phyloP scores from a whole-genome alignment of 2,329 filamentous ascomycete species.

The Dactylellina parvicollis region DNA sequence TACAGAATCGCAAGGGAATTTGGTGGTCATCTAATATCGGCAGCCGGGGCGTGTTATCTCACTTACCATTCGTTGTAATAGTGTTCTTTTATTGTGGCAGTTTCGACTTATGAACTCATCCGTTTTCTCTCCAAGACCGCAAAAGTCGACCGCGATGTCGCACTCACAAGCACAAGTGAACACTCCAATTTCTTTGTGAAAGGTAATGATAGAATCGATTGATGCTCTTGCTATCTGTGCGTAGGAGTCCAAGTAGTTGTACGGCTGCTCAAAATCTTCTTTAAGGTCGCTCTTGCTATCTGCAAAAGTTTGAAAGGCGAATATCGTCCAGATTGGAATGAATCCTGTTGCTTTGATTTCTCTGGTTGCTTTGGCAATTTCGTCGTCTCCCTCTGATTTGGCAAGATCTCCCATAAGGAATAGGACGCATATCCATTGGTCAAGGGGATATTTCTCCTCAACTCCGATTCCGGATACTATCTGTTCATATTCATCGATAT shows the following conservation, averaged over 20 bases:
- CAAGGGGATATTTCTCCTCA: neutral
- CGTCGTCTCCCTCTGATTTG: neutral
- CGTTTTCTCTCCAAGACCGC: neutral
- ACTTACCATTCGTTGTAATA: neutral
- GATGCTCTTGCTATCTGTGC: neutral
- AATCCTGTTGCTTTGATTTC: neutral
- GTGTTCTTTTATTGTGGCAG: neutral
- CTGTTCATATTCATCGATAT: neutral
- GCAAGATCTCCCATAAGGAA: neutral
- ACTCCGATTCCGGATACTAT: neutral
- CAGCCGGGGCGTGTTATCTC: neutral
- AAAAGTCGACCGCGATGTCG: neutral
- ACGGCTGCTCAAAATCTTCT: neutral
- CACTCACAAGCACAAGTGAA: neutral
- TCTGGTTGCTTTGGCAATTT: neutral
- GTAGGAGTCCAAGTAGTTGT: neutral
- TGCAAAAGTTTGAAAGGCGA: neutral
- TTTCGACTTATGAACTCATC: neutral
- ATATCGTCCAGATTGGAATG: conserved; percentile 6
- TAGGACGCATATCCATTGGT: neutral
- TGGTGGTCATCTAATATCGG: neutral
- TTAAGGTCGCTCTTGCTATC: neutral
- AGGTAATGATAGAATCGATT: neutral
- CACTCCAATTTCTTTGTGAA: neutral
- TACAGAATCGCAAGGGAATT: neutral